Evolutionary conservation across 1,139 yeast genomes (phyloP).

Genomic region (Hemisphaericaspora subhashii): DNA sequence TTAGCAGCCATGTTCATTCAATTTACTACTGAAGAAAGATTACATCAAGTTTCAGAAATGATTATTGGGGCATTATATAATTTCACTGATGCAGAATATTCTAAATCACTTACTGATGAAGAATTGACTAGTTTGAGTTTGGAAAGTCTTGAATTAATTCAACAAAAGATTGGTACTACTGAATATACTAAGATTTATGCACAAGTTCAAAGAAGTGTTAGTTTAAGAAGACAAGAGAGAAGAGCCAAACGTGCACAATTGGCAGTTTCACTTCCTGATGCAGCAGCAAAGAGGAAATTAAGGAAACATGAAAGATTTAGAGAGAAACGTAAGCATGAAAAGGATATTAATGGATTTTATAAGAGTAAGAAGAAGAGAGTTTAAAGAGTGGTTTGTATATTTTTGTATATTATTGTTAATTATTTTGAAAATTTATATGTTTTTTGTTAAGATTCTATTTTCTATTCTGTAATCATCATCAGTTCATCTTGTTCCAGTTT

Average conservation of each 20-base stretch:
- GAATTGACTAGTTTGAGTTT: constrained; percentile 60
- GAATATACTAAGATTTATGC: constrained; percentile 66
- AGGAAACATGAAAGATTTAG: constrained; percentile 74
- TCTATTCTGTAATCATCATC: background rate
- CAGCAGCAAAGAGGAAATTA: constrained; percentile 73
- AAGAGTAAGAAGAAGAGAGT: constrained; percentile 55
- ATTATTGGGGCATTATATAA: constrained; percentile 62
- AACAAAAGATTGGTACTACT: constrained; percentile 70
- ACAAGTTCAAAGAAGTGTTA: constrained; percentile 59
- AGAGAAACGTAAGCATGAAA: constrained; percentile 72
- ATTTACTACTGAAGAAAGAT: constrained; percentile 40
- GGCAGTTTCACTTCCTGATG: constrained; percentile 78
- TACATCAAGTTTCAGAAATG: constrained; percentile 42
- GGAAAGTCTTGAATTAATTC: constrained; percentile 71
- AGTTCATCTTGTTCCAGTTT: constrained; percentile 5
- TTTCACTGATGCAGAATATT: constrained; percentile 46
- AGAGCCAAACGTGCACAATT: constrained; percentile 73
- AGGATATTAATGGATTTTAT: constrained; percentile 76
- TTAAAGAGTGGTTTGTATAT: background rate
- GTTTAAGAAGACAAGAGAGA: constrained; percentile 70
- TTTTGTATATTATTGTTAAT: background rate
- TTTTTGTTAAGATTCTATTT: background rate
- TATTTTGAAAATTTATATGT: background rate
- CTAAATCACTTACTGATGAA: constrained; percentile 40
- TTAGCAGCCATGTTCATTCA: constrained; percentile 58